Conservation (phyloP, 495 filamentous ascomycete genomes). For the Hypoxylon fragiforme region DNA sequence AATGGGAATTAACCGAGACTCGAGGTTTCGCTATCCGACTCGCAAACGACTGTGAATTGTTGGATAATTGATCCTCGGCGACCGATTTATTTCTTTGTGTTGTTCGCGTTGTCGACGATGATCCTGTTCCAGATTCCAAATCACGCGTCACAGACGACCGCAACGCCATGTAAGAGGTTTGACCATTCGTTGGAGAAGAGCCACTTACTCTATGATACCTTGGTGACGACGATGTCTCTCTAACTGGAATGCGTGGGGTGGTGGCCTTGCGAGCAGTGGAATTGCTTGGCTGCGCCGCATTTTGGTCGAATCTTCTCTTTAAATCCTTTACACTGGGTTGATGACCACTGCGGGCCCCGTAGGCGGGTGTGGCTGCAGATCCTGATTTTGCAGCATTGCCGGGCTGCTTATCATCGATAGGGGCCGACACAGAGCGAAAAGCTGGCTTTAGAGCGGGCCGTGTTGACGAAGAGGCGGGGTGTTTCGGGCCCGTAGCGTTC, state of each 20-base stretch:
- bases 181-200: slow-evolving; percentile 36
- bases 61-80: slow-evolving; percentile 48
- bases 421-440: slow-evolving; percentile 54
- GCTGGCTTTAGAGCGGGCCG: slow-evolving; percentile 36
- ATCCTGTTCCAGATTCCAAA: slow-evolving; percentile 33
- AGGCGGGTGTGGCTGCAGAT: slow-evolving; percentile 29
- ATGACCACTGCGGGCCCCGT: slow-evolving; percentile 32
- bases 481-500: slow-evolving; percentile 44
- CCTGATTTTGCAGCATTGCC: slow-evolving; percentile 36
- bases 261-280: slow-evolving; percentile 38
- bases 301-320: slow-evolving; percentile 57
- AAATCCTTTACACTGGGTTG: slow-evolving; percentile 59
- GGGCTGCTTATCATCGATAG: slow-evolving; percentile 46
- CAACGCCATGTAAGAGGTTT: slow-evolving; percentile 40
- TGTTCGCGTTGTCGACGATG: slow-evolving; percentile 32
- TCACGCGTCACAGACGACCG: slow-evolving; percentile 43
- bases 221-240: slow-evolving; percentile 35
- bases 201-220: slow-evolving; percentile 34
- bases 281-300: slow-evolving; percentile 28
- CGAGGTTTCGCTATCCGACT: slow-evolving; percentile 54
- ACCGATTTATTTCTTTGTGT: slow-evolving; percentile 47
- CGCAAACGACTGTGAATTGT: slow-evolving; percentile 56
- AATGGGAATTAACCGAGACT: slow-evolving; percentile 40
- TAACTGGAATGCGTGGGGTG: slow-evolving; percentile 37
- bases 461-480: slow-evolving; percentile 35